Evolutionary conservation across 1,139 yeast species (phyloP), one percentile per base, ranked within the genome.

Genomic region (Blastobotrys apis): DNA sequence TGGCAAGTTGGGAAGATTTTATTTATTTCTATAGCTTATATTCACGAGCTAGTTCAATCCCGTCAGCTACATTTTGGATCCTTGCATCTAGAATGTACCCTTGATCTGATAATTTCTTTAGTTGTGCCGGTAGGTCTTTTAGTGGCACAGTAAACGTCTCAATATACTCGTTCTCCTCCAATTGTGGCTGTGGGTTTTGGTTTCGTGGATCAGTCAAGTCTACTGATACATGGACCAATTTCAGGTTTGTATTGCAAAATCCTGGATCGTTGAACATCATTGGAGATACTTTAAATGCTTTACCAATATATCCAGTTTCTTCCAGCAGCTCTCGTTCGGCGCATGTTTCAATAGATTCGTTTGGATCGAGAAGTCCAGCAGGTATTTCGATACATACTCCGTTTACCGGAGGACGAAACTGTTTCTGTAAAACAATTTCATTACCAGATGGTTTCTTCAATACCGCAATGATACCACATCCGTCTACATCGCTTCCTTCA

Each of bases 311-410:
- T 0, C 98, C 98, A 0, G 97, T 90, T 61, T 92, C 98, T 63
- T 92, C 98, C 43, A 74, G 72, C 51, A 92, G 68, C 63, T 92
- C 98, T 49, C 98, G 74, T 44, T 81, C 73, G 0, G 97, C 97
- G 29, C 97, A 87, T 2, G 76, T 65, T 53, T 81, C 88, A 32
- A 87, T 67, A 1, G 82, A 63, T 60, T 92, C 98, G 42, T 78
- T 74, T 1, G 94, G 87, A 62, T 92, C 98, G 37, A 92, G 75
- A 49, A 92, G 70, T 0, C 98, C 98, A 0, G 98, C 98, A 0
- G 98, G 98, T 57, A 90, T 74, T 63, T 92, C 98, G 52, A 92
- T 80, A 58, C 92, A 84, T 2, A 90, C 87, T 21, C 87, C 88
- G 45, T 76, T 81, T 8, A 84, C 84, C 1, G 98, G 97, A 1